phyloP scores from a whole-genome alignment of 495 filamentous ascomycete genomes.

The Daldinia vernicosa region DNA sequence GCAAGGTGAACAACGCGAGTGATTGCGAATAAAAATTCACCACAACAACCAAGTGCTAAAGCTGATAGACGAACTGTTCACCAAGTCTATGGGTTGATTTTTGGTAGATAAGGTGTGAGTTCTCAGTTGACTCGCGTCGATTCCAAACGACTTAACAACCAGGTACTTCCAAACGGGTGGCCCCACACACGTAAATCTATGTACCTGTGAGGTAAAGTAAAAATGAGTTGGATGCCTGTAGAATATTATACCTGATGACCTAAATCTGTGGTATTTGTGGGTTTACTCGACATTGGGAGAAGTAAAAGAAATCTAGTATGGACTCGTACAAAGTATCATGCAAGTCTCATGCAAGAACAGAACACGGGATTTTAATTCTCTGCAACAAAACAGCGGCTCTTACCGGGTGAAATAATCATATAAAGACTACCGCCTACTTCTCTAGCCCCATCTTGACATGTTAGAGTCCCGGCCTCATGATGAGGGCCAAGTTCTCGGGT shows the following conservation, averaged over 20 bases:
- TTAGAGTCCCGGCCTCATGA: conserved; percentile 11
- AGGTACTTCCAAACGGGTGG: neutral
- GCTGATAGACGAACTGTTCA: neutral
- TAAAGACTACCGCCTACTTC: conserved; percentile 4
- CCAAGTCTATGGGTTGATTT: conserved; percentile 9
- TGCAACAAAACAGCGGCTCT: conserved; percentile 10
- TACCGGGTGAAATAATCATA: conserved; percentile 18
- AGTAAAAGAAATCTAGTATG: conserved; percentile 2
- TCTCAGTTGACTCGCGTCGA: conserved; percentile 3
- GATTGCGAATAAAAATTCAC: neutral
- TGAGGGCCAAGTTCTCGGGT: conserved; percentile 17
- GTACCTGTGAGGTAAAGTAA: neutral
- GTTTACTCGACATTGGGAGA: neutral
- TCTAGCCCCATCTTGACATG: conserved; percentile 29
- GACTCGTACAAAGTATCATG: conserved; percentile 13
- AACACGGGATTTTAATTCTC: conserved; percentile 13
- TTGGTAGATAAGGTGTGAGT: conserved; percentile 1
- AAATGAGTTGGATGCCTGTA: neutral
- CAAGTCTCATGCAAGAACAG: conserved; percentile 22
- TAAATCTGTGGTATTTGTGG: neutral
- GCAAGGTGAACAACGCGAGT: neutral
- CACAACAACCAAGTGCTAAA: neutral
- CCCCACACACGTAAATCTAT: neutral
- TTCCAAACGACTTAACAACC: conserved; percentile 6
- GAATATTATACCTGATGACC: neutral